Base-by-base conservation (phyloP, 2,329 filamentous ascomycete species). In the Talaromyces verruculosus region DNA sequence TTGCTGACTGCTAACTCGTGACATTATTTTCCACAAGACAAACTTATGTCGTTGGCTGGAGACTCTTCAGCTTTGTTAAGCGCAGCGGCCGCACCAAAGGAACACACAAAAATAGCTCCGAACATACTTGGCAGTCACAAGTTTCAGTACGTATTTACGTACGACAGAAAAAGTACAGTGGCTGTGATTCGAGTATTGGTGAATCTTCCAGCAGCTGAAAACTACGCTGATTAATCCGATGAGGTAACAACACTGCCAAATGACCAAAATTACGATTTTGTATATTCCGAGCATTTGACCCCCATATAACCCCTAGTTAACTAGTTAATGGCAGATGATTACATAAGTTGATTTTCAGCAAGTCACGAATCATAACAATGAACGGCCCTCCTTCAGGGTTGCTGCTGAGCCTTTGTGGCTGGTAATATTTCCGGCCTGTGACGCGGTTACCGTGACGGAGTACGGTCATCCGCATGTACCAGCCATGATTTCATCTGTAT, bases 181-280 rank as follows among this genome's bases (percentile, higher is more conserved):
- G 49, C 49, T 53, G 25, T 53, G 49, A 53, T 15, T 53, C 28
- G 28, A 53, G 25, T 1, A 53, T 30, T 30, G 28, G 28, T 19
- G 28, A 55, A 35, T 19, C 49, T 15, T 53, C 49, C 28, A 53
- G 51, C 51, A 55, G 51, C 51, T 55, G 51, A 55, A 19, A 33
- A 33, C 51, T 6, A 19, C 5, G 51, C 51, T 55, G 51, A 55
- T n/a, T 35, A 55, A 55, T 55, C 8, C 8, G 51, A 35, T 55
- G 51, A 55, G 51, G 51, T 55, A 35, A 55, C 30, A 35, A 22
- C 30, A 39, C 8, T n/a, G 30, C n/a, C 10, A 57, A 39, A 22
- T 37, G 53, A 37, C 33, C 53, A 57, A 57, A 22, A 57, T 37
- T 57, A 57, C 53, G 17, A n/a, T 6, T 10, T n/a, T 13, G 13